Base-by-base conservation (phyloP, 129 eudicot genomes). In the Solidago caesia region DNA sequence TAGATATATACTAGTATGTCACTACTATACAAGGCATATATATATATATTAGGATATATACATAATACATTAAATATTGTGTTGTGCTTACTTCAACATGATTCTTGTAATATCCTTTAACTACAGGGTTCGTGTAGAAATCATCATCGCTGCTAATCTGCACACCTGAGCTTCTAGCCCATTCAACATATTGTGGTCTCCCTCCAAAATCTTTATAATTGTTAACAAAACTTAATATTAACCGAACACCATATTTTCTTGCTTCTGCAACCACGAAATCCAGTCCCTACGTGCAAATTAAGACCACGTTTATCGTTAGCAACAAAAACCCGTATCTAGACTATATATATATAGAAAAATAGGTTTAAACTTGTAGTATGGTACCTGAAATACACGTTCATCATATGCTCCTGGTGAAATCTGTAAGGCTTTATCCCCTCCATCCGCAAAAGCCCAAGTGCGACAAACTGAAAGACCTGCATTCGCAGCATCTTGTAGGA, bases 381-480 rank as follows among this genome's bases (percentile, higher is more conserved):
- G 42, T 25, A 91, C 98, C 96, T 90, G 89, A 82, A 93, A 93
- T 3, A 84, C 88, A 1, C 82, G 92, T 75, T 93, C 98, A 48
- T 90, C 86, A 1, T 93, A 93, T 8, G 68, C 75, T 44, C 97
- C 98, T 3, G 91, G 98, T 29, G 98, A 88, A 44, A 83, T 65
- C 64, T 93, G 97, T 9, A 93, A 87, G 4, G 98, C 88, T 6
- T 83, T 78, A 59, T 77, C 82, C n/a, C 91, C 88, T 6, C 92
- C 97, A 51, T 93, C 98, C 0, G 84, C 85, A 12, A 93, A 90
- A 44, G 97, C 98, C 98, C 98, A 93, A 5, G 98, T 88, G n/a
- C 98, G 73, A 71, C 96, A 88, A 13, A 93, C 96, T 0, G 91
- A 82, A 42, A 93, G 92, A 8, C 96, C 96, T 11, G 91, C 87